A percentile compares a stretch with the other conserved stretches of the same genome.
Conservation (phyloP, 228 moss, liverwort and hornwort species). For the Sphagnum fallax region DNA sequence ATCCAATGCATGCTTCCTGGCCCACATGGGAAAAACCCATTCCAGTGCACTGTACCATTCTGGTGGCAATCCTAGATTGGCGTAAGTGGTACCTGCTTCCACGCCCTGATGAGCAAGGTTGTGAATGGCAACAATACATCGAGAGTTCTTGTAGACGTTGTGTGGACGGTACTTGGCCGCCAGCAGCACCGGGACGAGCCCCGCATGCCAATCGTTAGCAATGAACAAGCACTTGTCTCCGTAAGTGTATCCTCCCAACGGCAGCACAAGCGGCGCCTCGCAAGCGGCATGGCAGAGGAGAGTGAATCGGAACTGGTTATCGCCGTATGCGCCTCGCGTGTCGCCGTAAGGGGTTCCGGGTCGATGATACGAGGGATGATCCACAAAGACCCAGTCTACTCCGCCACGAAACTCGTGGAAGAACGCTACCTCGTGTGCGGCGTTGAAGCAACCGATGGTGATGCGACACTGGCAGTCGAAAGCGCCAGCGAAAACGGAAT, state of each 20-base stretch:
- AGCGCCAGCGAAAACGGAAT: constrained; percentile 48
- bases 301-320: constrained; percentile 96
- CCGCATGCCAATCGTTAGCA: constrained; percentile 98
- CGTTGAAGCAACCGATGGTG: constrained; percentile 66
- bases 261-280: constrained; percentile 82
- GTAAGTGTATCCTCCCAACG: constrained; percentile 79
- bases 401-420: constrained; percentile 88
- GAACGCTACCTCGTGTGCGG: constrained; percentile 73
- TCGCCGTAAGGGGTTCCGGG: constrained; percentile 93
- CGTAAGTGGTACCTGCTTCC: constrained; percentile 78
- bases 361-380: constrained; percentile 86
- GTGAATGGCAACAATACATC: constrained; percentile 74
- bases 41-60: constrained; percentile 94
- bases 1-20: constrained; percentile 83
- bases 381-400: constrained; percentile 98
- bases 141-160: constrained; percentile 47
- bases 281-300: constrained; percentile 96
- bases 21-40: constrained; percentile 99
- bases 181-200: constrained; percentile 86
- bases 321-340: constrained; percentile 85
- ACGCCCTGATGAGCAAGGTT: constrained; percentile 96
- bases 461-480: constrained; percentile 92
- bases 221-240: constrained; percentile 86
- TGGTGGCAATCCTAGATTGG: constrained; percentile 61
- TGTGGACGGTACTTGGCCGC: constrained; percentile 83